Base-by-base conservation (phyloP, 2,329 filamentous ascomycete genomes). In the Myotisia sp. region DNA sequence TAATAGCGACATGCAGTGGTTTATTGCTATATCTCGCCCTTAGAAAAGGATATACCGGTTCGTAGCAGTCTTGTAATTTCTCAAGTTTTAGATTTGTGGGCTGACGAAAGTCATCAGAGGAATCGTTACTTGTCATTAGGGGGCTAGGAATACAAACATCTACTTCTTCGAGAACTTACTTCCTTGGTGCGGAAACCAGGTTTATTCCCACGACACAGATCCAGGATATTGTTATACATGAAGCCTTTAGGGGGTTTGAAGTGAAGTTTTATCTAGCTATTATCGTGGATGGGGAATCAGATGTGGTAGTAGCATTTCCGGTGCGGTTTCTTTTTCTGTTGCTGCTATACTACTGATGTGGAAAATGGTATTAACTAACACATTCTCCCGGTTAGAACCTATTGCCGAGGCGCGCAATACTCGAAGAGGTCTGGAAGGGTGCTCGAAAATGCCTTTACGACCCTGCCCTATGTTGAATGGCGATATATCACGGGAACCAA, bases 301-400 rank as follows among this genome's bases (percentile, higher is more conserved):
- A 90, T 44, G 71, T 92, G 3, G 81, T 95, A 0, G 87, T 98
- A n/a, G 85, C 95, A 3, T 98, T 98, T 54, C 87, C 87, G 2
- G 70, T 74, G 52, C 47, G 66, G 58, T 5, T 13, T 21, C 22
- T 21, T 22, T 14, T 9, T 8, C 14, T 4, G 9, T 12, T 13
- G 14, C 18, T 33, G 26, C 7, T 28, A 3, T 9, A 14, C 9
- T 23, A 12, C 9, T 43, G 27, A 22, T 10, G 13, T 31, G 22
- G 18, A 28, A 19, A 44, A 41, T 26, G 20, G 24, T 18, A 33
- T n/a, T 32, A 30, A 21, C 29, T 32, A 29, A 12, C 24, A 37
- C 20, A 10, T 19, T 12, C 17, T 18, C 6, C n/a, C n/a, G n/a
- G n/a, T 7, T 37, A 73, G 63, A 68, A 70, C 37, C 58, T 93